phyloP scores from a whole-genome alignment of 768 basidiomycete species.

The Mycena sanguinolenta region DNA sequence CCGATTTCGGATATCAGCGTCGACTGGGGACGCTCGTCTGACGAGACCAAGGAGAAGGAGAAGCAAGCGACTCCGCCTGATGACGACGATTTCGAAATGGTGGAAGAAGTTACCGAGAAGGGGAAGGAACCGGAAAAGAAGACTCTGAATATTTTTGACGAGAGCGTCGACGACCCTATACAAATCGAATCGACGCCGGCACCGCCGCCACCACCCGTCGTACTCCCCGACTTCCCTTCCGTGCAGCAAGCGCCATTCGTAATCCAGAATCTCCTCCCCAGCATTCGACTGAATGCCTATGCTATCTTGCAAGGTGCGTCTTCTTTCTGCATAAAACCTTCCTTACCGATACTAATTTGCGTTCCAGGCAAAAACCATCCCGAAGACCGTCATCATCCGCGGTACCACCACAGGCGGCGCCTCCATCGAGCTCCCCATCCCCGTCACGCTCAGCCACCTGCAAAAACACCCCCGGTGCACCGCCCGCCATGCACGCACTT shows the following conservation, averaged over 20 bases:
- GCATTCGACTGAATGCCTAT: slow-evolving; percentile 26
- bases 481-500: slow-evolving; percentile 33
- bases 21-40: slow-evolving; percentile 50
- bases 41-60: neutral
- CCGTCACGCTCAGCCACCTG: slow-evolving; percentile 32
- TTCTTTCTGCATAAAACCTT: neutral
- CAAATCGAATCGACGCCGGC: slow-evolving; percentile 1
- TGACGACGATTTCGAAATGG: slow-evolving; percentile 32
- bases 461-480: slow-evolving; percentile 18
- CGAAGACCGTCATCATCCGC: slow-evolving; percentile 32
- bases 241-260: slow-evolving; percentile 33
- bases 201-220: slow-evolving; percentile 19
- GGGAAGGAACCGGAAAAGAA: neutral
- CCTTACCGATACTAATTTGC: neutral
- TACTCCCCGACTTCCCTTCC: slow-evolving; percentile 14
- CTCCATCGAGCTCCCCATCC: slow-evolving; percentile 29
- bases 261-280: slow-evolving; percentile 28
- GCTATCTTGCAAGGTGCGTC: slow-evolving; percentile 32
- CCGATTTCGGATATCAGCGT: slow-evolving; percentile 53
- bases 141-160: slow-evolving; percentile 35
- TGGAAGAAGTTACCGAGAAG: slow-evolving; percentile 21
- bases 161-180: slow-evolving; percentile 9
- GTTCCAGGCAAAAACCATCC: slow-evolving; percentile 31
- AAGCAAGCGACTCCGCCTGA: neutral
- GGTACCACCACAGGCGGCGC: slow-evolving; percentile 29